Evolutionary conservation across 306 rosid species (phyloP), one percentile per base, ranked within the genome.

Genomic region (Rosa rugosa): DNA sequence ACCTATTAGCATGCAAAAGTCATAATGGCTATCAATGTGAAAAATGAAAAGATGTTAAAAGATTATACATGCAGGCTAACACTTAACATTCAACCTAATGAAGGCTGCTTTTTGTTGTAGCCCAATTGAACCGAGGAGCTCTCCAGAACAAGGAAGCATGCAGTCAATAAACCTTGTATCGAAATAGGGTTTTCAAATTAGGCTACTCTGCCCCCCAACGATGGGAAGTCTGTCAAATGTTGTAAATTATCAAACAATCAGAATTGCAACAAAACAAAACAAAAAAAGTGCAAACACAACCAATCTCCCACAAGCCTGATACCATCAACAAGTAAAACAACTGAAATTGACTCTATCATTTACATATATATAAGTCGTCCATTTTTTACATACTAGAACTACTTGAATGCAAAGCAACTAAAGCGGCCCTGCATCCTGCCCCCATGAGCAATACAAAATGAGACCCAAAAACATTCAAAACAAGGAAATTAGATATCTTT

Each of bases 221-320:
- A 85, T 83, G 97, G 90, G 92, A 86, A 88, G 95, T 81, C 91
- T 85, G 91, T 84, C 82, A 88, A 86, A 91, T 85, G 76, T 80
- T 65, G 84, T 80, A 80, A 86, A 10, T 36, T 77, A 87, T 80
- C 74, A 75, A 83, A 36, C 57, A 38, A 83, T 86, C 83, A 86
- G 87, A 87, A 86, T 73, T 69, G 84, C 76, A 67, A 63, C 80
- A 70, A 69, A 60, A 67, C 77, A 72, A 60, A 59, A 23, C 31
- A 27, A 27, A 25, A 27, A 27, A 46, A 72, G 23, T 4, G 3
- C 10, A 20, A 34, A 54, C 71, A 40, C 49, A 63, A 59, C 4
- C 2, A 41, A 79, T 56, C 64, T 31, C 81, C 71, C 78, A 74
- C 56, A 74, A 63, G 40, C 72, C 22, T 49, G 47, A 60, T 53